Base-by-base conservation (phyloP, 495 filamentous ascomycete genomes). In the Daldinia grandis region DNA sequence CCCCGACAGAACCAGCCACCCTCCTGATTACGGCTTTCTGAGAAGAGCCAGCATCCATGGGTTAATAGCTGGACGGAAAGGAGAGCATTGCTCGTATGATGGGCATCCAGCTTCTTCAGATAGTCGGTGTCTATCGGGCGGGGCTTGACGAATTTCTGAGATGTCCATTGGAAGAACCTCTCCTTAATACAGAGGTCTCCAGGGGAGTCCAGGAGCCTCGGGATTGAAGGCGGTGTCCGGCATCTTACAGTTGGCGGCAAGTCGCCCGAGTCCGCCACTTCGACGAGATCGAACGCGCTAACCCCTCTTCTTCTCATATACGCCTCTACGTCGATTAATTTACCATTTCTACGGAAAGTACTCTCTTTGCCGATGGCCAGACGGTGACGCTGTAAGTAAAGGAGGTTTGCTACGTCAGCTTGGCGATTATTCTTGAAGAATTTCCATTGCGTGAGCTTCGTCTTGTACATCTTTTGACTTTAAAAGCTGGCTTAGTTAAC, bases 401-500 rank as follows among this genome's bases (percentile, higher is more conserved):
- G 68, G 5, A 80, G 61, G 58, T 76, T 75, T 50, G 76, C 76
- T 49, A 78, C 78, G 51, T 80, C 78, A 42, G 72, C 64, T 37
- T 77, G 73, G 42, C 76, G 77, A 47, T 78, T 78, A 60, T 80
- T 79, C 73, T 80, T 80, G 63, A 77, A 76, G 64, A 80, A 77
- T 27, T 78, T 77, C 78, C 78, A 80, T 42, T 78, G 76, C 35
- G 77, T 78, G 53, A 80, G 76, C 53, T 78, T 75, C 42, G 78
- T 80, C 74, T 80, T 80, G 54, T 80, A 80, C 78, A 80, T 80
- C 71, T 80, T 80, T 35, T 69, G 72, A 15, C 76, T 78, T 68
- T 54, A 7, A 58, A 56, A 47, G 58, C 40, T 47, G 44, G 42
- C 65, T 73, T 73, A 66, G 70, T 65, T 62, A 68, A 66, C 57